These are phyloP conservation scores for Colletotrichum tabaci DNA, from an alignment of 2,329 filamentous ascomycete genomes.

Conservation along the genomic window DNA sequence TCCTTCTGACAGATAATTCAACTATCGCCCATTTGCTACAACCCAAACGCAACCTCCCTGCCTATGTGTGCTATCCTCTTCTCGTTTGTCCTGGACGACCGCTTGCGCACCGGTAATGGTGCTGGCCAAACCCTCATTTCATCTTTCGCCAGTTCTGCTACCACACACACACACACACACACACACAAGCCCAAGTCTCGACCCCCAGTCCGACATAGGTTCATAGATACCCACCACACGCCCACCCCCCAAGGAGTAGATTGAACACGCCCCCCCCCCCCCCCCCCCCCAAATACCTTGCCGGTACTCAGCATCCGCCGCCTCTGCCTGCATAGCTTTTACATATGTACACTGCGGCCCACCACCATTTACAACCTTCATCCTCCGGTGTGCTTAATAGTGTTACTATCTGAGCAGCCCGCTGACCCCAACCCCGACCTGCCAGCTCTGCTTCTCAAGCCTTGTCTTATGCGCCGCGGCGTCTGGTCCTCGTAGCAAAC, in stretches of 20 bases:
- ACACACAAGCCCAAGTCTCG: slow-evolving; percentile 24
- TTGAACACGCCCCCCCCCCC: slow-evolving; percentile 23
- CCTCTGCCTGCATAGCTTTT: slow-evolving; percentile 35
- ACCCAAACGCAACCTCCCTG: neutral
- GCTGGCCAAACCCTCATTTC: slow-evolving; percentile 28
- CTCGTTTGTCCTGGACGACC: neutral
- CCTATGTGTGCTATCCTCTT: neutral
- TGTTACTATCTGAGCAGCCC: slow-evolving; percentile 42
- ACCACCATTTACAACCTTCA: slow-evolving; percentile 34
- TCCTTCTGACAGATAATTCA: slow-evolving; percentile 10
- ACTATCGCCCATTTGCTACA: slow-evolving; percentile 10
- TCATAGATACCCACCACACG: slow-evolving; percentile 41
- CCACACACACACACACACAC: slow-evolving; percentile 16
- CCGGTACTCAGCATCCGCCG: slow-evolving; percentile 40
- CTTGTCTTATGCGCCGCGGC: slow-evolving; percentile 42
- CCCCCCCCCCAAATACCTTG: slow-evolving; percentile 39
- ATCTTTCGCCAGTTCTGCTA: slow-evolving; percentile 32
- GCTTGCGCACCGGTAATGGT: slow-evolving; percentile 8
- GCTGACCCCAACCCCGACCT: slow-evolving; percentile 37
- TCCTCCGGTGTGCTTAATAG: slow-evolving; percentile 32
- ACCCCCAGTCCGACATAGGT: slow-evolving; percentile 40
- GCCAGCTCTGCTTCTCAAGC: slow-evolving; percentile 34
- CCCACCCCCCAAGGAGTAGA: slow-evolving; percentile 38
- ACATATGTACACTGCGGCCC: slow-evolving; percentile 42
- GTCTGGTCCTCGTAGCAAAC: slow-evolving; percentile 43